Percentiles rank a stretch among this genome's conserved stretches.
Evolutionary conservation across 306 rosid species (phyloP).

Genomic region (Hippophae tibetana): DNA sequence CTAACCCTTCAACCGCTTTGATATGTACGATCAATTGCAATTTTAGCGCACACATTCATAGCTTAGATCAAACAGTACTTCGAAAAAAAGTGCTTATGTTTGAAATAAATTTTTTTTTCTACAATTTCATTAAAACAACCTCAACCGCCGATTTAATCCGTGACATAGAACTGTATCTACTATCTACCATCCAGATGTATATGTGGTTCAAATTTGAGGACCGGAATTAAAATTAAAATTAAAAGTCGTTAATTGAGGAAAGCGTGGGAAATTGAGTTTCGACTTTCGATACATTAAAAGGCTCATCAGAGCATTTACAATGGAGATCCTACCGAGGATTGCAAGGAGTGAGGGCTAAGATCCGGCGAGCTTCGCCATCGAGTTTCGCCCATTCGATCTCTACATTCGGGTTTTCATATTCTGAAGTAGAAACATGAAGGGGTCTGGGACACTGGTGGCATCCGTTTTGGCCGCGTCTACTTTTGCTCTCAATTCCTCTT

Average conservation of each 20-base stretch:
- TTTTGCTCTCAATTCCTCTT: conserved; percentile 29
- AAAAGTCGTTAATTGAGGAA: conserved; percentile 22
- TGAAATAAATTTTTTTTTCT: no score
- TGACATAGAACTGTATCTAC: not conserved
- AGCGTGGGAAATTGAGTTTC: not conserved
- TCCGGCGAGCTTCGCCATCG: conserved; percentile 32
- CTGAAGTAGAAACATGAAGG: conserved; percentile 24
- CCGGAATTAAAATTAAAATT: conserved; percentile 27
- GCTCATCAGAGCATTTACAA: not conserved
- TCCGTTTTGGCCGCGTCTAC: conserved; percentile 47
- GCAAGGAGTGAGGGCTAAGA: conserved; percentile 18
- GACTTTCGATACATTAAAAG: no score
- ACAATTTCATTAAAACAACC: no score
- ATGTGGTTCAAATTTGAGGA: no score
- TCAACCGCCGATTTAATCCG: not conserved
- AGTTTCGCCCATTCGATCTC: conserved; percentile 25
- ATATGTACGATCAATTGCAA: not conserved
- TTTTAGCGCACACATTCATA: not conserved
- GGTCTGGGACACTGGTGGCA: conserved; percentile 35
- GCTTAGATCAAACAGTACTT: no score
- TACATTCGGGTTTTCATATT: no score
- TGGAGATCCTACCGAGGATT: not conserved
- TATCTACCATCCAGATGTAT: no score
- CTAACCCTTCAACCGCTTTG: no score
- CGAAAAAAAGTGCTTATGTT: no score